These are phyloP conservation scores for Paraleonurus japonicus DNA, from an alignment of 257 asterid species.

Conservation along the genomic window DNA sequence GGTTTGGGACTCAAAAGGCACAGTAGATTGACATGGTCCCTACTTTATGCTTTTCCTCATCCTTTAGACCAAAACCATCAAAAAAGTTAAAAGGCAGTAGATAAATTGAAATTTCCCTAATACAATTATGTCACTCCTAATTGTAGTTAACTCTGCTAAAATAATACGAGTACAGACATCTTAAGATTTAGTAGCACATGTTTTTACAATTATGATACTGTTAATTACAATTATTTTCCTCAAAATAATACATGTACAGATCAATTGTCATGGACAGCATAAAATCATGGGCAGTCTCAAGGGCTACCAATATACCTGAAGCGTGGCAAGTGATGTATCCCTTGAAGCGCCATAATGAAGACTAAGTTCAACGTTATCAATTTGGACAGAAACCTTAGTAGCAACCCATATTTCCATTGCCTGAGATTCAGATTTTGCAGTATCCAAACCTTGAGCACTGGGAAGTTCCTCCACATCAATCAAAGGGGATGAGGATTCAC, in stretches of 20 bases:
- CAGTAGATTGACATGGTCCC: slow-evolving; percentile 6
- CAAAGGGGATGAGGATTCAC: slow-evolving; percentile 42
- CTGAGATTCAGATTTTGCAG: slow-evolving; percentile 47
- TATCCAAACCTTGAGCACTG: slow-evolving; percentile 38
- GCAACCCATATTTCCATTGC: slow-evolving; percentile 50
- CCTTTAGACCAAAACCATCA: not conserved
- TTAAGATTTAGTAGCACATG: not conserved
- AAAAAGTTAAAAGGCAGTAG: not conserved
- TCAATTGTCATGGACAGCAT: not conserved
- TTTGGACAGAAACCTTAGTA: slow-evolving; percentile 63
- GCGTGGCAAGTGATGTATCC: slow-evolving; percentile 88
- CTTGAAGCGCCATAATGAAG: slow-evolving; percentile 82
- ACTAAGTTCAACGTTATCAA: slow-evolving; percentile 76
- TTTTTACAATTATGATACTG: not conserved
- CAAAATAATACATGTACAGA: not conserved
- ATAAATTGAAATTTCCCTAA: not conserved
- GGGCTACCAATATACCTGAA: slow-evolving; percentile 56
- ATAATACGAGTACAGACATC: not conserved
- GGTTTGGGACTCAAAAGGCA: not conserved
- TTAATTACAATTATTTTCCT: not conserved
- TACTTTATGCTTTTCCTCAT: slow-evolving; percentile 5
- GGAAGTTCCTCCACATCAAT: slow-evolving; percentile 45
- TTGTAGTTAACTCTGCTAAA: not conserved
- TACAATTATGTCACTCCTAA: slow-evolving; percentile 2
- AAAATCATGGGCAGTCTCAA: slow-evolving; percentile 8